These are phyloP conservation scores for Leishmania arabica DNA, from an alignment of 208 protist genomes.

Conservation along the genomic window DNA sequence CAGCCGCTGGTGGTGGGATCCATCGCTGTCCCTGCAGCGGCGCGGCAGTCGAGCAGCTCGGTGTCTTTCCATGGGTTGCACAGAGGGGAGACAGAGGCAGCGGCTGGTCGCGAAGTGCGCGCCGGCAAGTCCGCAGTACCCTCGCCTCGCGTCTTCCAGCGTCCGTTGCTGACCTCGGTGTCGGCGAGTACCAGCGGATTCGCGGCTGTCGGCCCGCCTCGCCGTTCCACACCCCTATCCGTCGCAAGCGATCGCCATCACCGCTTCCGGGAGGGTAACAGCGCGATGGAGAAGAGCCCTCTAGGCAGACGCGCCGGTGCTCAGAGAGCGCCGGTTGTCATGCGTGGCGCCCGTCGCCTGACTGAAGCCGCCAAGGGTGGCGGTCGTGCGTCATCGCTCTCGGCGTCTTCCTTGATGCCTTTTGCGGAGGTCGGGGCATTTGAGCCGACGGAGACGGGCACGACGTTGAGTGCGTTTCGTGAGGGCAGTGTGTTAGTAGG, in stretches of 20 bases:
- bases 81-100: too few species aligned
- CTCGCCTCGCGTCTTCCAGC: background rate
- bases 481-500: slow-evolving; percentile 20
- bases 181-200: background rate
- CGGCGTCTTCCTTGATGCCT: slow-evolving; percentile 4
- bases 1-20: background rate
- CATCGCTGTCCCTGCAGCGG: background rate
- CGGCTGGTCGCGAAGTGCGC: too few species aligned
- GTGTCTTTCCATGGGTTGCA: background rate
- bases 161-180: background rate
- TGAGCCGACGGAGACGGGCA: slow-evolving; percentile 14
- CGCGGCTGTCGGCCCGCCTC: background rate
- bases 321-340: background rate
- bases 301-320: background rate
- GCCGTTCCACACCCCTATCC: background rate
- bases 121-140: background rate
- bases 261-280: background rate
- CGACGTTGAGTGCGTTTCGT: background rate
- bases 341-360: background rate
- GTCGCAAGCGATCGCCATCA: background rate
- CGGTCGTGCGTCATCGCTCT: background rate
- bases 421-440: slow-evolving; percentile 5
- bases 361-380: background rate
- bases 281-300: background rate
- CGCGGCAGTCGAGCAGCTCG: background rate